Evolutionary conservation across 1,284 basidiomycete genomes (phyloP).

Genomic region (Apiotrichum sp.): DNA sequence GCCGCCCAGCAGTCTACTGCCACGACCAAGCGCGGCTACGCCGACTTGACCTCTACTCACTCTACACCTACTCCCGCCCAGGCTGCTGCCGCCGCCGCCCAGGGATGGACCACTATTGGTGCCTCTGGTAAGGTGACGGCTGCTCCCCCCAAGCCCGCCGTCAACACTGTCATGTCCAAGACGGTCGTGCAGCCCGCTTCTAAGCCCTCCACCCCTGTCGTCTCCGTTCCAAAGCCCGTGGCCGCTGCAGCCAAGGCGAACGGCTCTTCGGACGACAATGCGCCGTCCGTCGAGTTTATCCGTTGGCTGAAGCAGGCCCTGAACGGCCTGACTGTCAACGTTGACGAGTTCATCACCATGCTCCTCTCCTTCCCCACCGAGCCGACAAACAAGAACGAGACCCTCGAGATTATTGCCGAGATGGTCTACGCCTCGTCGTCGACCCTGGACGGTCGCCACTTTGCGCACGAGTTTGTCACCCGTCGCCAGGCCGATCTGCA

Average conservation of each 20-base stretch:
- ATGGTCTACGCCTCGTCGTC: constrained; percentile 88
- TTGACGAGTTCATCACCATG: constrained; percentile 90
- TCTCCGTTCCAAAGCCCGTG: constrained; percentile 9
- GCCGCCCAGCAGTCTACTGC: constrained; percentile 20
- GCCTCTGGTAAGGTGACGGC: constrained; percentile 59
- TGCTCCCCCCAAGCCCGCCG: constrained; percentile 41
- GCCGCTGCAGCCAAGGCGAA: constrained; percentile 8
- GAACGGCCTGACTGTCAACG: constrained; percentile 56
- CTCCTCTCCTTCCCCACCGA: constrained; percentile 83
- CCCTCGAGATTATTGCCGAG: constrained; percentile 83
- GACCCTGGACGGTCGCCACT: constrained; percentile 88
- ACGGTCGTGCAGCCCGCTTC: constrained; percentile 3
- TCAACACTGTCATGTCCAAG: background rate
- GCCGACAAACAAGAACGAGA: constrained; percentile 54
- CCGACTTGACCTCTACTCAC: constrained; percentile 65
- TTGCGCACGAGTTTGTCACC: constrained; percentile 82
- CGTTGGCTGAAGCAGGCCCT: constrained; percentile 85
- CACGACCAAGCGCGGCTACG: constrained; percentile 62
- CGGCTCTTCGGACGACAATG: constrained; percentile 49
- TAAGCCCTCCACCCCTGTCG: constrained; percentile 7
- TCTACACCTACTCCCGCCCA: constrained; percentile 51
- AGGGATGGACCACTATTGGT: constrained; percentile 82
- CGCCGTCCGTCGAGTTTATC: constrained; percentile 80
- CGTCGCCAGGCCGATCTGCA: constrained; percentile 72
- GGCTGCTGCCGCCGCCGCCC: constrained; percentile 54